phyloP scores from a whole-genome alignment of 768 basidiomycete species.

The Gautieria morchelliformis region DNA sequence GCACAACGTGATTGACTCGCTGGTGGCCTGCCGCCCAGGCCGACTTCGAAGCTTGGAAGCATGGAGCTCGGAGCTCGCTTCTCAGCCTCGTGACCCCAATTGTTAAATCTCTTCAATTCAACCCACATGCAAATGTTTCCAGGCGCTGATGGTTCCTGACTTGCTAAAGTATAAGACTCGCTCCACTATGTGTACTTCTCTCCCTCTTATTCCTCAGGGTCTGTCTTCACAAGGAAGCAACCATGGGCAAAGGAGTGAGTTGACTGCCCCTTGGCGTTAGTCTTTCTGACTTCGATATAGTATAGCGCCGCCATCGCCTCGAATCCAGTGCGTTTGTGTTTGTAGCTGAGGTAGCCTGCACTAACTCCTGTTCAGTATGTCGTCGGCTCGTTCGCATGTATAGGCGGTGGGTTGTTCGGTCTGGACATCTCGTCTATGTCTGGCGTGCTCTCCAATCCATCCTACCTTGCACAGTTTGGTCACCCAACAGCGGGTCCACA shows the following conservation, averaged over 20 bases:
- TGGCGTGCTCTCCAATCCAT: conserved; percentile 37
- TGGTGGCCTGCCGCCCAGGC: too few species aligned
- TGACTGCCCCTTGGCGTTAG: not conserved
- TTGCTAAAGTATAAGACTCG: too few species aligned
- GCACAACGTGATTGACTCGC: too few species aligned
- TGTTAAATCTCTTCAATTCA: too few species aligned
- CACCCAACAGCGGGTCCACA: conserved; percentile 7
- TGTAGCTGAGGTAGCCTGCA: too few species aligned
- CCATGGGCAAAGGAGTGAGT: conserved; percentile 7
- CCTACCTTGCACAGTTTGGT: conserved; percentile 5
- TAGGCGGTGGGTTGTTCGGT: conserved; percentile 72
- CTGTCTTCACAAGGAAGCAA: conserved; percentile 20
- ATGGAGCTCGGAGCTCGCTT: too few species aligned
- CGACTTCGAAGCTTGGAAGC: too few species aligned
- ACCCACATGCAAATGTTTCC: too few species aligned
- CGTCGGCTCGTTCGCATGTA: conserved; percentile 74
- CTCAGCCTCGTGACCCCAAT: too few species aligned
- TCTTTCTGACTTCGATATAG: conserved; percentile 21
- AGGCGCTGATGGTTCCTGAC: too few species aligned
- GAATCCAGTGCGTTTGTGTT: conserved; percentile 39
- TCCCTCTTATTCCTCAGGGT: too few species aligned
- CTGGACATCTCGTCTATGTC: conserved; percentile 81
- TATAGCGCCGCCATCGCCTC: conserved; percentile 47
- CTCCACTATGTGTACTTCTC: too few species aligned
- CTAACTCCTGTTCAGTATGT: conserved; percentile 42